These are phyloP conservation scores for Candida methanosorbosa DNA, from an alignment of 805 yeast species.

Conservation along the genomic window DNA sequence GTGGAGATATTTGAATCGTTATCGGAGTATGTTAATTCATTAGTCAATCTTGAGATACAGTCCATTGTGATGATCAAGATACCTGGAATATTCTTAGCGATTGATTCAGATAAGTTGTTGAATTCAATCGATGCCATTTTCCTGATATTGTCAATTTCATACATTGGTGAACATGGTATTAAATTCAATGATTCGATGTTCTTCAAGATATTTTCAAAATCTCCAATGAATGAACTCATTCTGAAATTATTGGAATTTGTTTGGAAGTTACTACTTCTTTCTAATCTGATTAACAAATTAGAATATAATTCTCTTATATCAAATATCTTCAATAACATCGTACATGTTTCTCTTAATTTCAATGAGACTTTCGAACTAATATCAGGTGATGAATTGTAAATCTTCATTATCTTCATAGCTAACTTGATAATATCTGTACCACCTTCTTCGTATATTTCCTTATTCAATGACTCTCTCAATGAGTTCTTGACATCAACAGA, in stretches of 20 bases:
- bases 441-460: conserved; percentile 24
- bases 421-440: conserved; percentile 40
- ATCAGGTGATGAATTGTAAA: conserved; percentile 46
- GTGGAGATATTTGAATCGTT: conserved; percentile 8
- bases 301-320: conserved; percentile 45
- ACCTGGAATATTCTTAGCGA: conserved; percentile 74
- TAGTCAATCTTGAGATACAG: conserved; percentile 46
- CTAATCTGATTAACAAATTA: conserved; percentile 48
- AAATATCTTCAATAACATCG: conserved; percentile 55
- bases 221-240: conserved; percentile 62
- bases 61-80: conserved; percentile 76
- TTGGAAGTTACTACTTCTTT: too few species aligned
- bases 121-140: conserved; percentile 57
- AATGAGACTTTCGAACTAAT: conserved; percentile 48
- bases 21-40: conserved; percentile 32
- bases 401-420: conserved; percentile 34
- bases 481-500: conserved; percentile 42
- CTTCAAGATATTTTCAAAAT: conserved; percentile 30
- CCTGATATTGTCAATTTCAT: conserved; percentile 51
- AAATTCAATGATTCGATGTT: conserved; percentile 53
- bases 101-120: conserved; percentile 52
- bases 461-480: conserved; percentile 10
- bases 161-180: conserved; percentile 44
- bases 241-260: too few species aligned
- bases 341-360: conserved; percentile 56